Percentiles rank a stretch among this genome's conserved stretches.
Evolutionary conservation across 140 eudicot species (phyloP).

Genomic region (Senecio squalidus): DNA sequence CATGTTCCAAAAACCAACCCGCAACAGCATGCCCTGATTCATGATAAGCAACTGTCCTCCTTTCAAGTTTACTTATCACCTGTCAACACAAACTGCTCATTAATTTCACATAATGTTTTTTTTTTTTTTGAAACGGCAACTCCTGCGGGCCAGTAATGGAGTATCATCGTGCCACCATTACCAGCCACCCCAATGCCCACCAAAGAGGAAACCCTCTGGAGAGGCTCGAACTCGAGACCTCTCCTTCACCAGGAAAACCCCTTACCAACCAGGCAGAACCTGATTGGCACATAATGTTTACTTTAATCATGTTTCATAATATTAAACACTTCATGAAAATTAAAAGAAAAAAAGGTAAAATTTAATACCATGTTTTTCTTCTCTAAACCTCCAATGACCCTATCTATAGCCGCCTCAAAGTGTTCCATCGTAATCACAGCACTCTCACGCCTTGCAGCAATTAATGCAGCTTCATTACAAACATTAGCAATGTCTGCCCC

Average conservation of each 20-base stretch:
- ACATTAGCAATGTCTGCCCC: slow-evolving; percentile 93
- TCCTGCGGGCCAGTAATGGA: no score
- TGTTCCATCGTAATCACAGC: slow-evolving; percentile 52
- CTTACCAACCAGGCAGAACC: no score
- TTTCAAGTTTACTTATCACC: slow-evolving; percentile 83
- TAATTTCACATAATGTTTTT: background rate
- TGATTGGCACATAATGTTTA: background rate
- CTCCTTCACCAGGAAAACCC: no score
- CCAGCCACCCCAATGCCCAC: no score
- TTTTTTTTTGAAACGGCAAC: no score
- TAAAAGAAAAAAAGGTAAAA: background rate
- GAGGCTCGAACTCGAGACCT: no score
- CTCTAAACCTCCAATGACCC: slow-evolving; percentile 82
- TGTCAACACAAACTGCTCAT: slow-evolving; percentile 23
- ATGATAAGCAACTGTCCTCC: slow-evolving; percentile 86
- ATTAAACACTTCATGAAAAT: background rate
- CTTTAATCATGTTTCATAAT: background rate
- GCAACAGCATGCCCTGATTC: slow-evolving; percentile 84
- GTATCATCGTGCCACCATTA: no score
- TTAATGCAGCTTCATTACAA: slow-evolving; percentile 80
- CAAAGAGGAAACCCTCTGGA: no score
- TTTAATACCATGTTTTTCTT: slow-evolving; percentile 67
- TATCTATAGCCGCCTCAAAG: slow-evolving; percentile 77
- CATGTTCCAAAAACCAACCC: slow-evolving; percentile 87
- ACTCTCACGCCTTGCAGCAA: slow-evolving; percentile 69